phyloP scores from a whole-genome alignment of 2,329 filamentous ascomycete species.

The Arthrobotrys entomopaga region DNA sequence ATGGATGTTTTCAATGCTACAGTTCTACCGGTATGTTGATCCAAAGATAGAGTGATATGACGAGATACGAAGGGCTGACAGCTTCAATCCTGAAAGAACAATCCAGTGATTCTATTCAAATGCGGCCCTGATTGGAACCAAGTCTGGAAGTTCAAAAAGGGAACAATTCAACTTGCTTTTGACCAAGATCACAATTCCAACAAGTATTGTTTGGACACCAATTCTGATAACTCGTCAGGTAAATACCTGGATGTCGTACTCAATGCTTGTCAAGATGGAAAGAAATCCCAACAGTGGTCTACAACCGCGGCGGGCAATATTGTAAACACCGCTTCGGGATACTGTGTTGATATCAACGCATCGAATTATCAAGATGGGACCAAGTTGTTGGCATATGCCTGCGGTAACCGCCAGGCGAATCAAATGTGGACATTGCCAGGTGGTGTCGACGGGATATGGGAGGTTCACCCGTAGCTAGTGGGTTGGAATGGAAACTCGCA shows the following conservation, averaged over 20 bases:
- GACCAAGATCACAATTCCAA: constrained; percentile 28
- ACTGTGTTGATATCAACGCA: constrained; percentile 50
- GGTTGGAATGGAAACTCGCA: too few species aligned
- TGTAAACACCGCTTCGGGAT: constrained; percentile 24
- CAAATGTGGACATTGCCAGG: constrained; percentile 38
- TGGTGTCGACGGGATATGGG: constrained; percentile 42
- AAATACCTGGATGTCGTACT: constrained; percentile 35
- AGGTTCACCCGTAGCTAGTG: not conserved
- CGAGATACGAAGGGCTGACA: not conserved
- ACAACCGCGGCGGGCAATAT: constrained; percentile 38
- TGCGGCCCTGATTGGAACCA: constrained; percentile 52
- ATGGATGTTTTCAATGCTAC: constrained; percentile 46
- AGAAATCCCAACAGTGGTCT: constrained; percentile 43
- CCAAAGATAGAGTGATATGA: not conserved
- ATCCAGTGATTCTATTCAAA: constrained; percentile 43
- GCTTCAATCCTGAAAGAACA: constrained; percentile 16
- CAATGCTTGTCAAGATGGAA: constrained; percentile 34
- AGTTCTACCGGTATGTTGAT: constrained; percentile 35
- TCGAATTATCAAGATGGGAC: constrained; percentile 51
- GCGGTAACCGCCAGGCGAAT: constrained; percentile 46
- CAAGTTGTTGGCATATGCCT: constrained; percentile 38
- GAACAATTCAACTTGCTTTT: constrained; percentile 49
- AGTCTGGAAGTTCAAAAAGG: constrained; percentile 52
- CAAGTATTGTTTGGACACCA: constrained; percentile 47
- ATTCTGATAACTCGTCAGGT: constrained; percentile 4